Conservation (phyloP, 495 filamentous ascomycete genomes). For the Glonium stellatum region DNA sequence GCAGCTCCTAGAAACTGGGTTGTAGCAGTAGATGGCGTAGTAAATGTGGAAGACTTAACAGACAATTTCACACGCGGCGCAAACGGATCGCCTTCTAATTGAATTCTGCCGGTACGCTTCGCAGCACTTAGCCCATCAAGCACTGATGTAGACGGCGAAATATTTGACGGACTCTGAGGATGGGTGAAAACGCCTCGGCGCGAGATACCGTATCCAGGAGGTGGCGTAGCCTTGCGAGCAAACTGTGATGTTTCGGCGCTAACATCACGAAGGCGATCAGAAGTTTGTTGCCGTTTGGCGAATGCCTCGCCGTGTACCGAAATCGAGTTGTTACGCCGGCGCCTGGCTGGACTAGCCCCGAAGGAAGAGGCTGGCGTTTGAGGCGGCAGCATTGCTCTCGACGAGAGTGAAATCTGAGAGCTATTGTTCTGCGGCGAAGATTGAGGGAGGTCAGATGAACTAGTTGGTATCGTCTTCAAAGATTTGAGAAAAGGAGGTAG, state of each 20-base stretch:
- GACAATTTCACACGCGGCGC: background rate
- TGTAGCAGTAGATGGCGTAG: background rate
- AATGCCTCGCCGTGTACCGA: background rate
- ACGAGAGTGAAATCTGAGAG: background rate
- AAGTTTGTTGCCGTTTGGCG: background rate
- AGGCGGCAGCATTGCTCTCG: background rate
- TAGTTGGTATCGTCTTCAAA: too few species aligned
- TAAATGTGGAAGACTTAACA: background rate
- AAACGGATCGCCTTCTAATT: background rate
- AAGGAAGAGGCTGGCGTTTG: background rate
- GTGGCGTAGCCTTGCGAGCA: background rate
- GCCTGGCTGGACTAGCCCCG: slow-evolving; percentile 1
- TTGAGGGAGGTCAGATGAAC: too few species aligned
- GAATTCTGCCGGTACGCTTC: background rate
- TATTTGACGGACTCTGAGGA: background rate
- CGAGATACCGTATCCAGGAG: background rate
- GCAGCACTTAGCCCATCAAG: background rate
- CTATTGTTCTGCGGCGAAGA: background rate
- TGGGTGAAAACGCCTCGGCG: background rate
- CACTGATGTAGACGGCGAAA: background rate
- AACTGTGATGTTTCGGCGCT: background rate
- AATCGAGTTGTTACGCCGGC: slow-evolving; percentile 5
- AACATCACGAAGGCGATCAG: background rate
- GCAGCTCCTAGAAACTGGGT: background rate
- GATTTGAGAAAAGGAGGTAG: too few species aligned